phyloP scores from a whole-genome alignment of 2,329 filamentous ascomycete genomes.

The Exophiala spinifera region DNA sequence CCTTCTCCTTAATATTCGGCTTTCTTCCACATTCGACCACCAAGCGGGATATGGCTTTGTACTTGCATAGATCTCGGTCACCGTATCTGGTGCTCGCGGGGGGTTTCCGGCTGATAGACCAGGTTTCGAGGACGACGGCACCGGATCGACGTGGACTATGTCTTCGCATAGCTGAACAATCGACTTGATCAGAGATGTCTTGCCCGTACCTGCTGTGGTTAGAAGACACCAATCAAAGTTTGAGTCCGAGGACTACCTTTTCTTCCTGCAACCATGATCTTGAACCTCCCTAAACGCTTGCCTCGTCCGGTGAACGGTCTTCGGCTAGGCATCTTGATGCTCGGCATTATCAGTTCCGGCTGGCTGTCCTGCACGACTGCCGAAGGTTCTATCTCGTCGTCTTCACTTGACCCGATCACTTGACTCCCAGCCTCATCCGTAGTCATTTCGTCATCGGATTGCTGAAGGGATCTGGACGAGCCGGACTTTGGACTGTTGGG shows the following conservation, averaged over 20 bases:
- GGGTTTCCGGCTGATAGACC: constrained; percentile 3
- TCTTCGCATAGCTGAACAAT: constrained; percentile 84
- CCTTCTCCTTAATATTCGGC: constrained; percentile 57
- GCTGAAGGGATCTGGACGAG: constrained; percentile 56
- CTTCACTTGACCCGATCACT: constrained; percentile 51
- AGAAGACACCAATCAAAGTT: constrained; percentile 5
- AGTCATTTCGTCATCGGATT: constrained; percentile 57
- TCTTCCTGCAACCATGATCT: constrained; percentile 80
- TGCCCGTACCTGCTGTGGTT: constrained; percentile 65
- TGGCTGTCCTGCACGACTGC: constrained; percentile 37
- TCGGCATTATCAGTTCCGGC: constrained; percentile 95
- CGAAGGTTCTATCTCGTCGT: constrained; percentile 51
- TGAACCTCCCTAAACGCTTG: constrained; percentile 78
- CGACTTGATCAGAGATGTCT: constrained; percentile 83
- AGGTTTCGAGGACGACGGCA: constrained; percentile 26
- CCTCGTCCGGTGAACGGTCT: constrained; percentile 87
- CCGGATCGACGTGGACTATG: constrained; percentile 85
- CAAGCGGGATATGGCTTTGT: constrained; percentile 82
- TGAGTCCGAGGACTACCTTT: constrained; percentile 53
- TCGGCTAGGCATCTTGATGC: constrained; percentile 82
- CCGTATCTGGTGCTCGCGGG: constrained; percentile 24
- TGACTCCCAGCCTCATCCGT: constrained; percentile 56
- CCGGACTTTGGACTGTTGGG: constrained; percentile 59
- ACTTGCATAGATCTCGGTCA: constrained; percentile 67
- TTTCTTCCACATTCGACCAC: constrained; percentile 78